A percentile compares a stretch with the other conserved stretches of the same genome.
phyloP scores from a whole-genome alignment of 768 basidiomycete genomes.

The Boletus subparvulus region DNA sequence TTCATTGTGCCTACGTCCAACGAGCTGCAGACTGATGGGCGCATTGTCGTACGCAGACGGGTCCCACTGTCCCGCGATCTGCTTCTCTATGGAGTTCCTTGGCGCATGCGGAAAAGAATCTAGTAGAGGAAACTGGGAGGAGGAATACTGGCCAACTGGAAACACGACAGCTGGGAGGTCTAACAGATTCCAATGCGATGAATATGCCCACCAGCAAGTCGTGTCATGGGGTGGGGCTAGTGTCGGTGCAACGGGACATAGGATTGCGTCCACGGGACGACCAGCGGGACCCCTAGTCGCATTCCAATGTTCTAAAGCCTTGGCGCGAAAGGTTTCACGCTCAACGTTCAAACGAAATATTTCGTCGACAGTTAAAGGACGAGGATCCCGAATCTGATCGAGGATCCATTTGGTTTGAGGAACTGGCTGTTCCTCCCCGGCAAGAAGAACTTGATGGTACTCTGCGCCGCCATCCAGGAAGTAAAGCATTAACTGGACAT shows the following conservation, averaged over 20 bases:
- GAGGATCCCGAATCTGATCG: constrained; percentile 37
- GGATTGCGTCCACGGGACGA: constrained; percentile 47
- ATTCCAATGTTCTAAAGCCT: constrained; percentile 47
- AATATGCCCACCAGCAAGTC: constrained; percentile 51
- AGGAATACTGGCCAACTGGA: constrained; percentile 41
- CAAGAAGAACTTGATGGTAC: constrained; percentile 38
- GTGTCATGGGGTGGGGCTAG: constrained; percentile 49
- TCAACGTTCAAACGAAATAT: constrained; percentile 45
- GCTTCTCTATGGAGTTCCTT: constrained; percentile 38
- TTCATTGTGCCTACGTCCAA: constrained; percentile 51
- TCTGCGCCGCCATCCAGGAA: constrained; percentile 50
- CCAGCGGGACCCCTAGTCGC: constrained; percentile 36
- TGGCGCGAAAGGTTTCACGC: constrained; percentile 42
- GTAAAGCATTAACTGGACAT: constrained; percentile 42
- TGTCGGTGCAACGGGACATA: constrained; percentile 47
- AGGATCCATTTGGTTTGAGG: constrained; percentile 47
- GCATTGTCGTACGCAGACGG: constrained; percentile 43
- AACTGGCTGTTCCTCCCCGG: constrained; percentile 37
- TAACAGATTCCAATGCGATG: constrained; percentile 52
- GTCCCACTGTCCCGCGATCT: constrained; percentile 41
- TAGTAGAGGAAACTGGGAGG: constrained; percentile 18
- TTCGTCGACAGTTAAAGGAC: constrained; percentile 41
- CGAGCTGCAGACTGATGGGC: constrained; percentile 47
- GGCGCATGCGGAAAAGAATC: constrained; percentile 19
- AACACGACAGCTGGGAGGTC: constrained; percentile 50